Evolutionary conservation across 305 asterid species (phyloP).

Genomic region (Striga hermonthica): DNA sequence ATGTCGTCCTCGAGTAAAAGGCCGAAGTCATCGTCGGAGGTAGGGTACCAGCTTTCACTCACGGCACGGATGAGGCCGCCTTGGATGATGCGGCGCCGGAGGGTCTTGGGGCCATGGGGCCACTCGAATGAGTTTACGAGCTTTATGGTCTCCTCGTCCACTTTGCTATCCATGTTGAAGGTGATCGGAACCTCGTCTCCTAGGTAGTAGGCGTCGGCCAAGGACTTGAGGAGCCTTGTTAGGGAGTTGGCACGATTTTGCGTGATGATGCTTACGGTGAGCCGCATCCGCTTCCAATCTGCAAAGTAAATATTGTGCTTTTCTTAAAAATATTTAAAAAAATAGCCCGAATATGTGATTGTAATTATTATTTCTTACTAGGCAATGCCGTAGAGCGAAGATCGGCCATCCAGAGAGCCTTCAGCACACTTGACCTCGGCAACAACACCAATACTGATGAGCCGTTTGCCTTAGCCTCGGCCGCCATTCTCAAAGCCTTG

Average conservation of each 20-base stretch:
- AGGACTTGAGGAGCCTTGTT: conserved; percentile 69
- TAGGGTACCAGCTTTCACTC: conserved; percentile 91
- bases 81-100: conserved; percentile 82
- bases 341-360: neutral
- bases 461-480: conserved; percentile 40
- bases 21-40: conserved; percentile 86
- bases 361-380: conserved; percentile 42
- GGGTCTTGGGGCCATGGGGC: conserved; percentile 78
- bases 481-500: conserved; percentile 78
- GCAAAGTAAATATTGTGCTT: neutral
- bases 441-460: conserved; percentile 50
- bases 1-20: conserved; percentile 88
- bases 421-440: conserved; percentile 58
- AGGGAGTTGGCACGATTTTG: conserved; percentile 72
- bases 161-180: conserved; percentile 89
- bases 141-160: conserved; percentile 66
- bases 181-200: conserved; percentile 75
- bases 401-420: conserved; percentile 94
- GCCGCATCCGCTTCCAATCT: conserved; percentile 82
- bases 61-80: conserved; percentile 97
- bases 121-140: conserved; percentile 65
- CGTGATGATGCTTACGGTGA: conserved; percentile 75
- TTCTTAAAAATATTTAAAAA: too few species aligned
- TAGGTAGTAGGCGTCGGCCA: conserved; percentile 60
- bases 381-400: conserved; percentile 79